Evolutionary conservation across 495 filamentous ascomycete genomes (phyloP), one percentile per base, ranked within the genome.

Genomic region (Penicillium odoratum): DNA sequence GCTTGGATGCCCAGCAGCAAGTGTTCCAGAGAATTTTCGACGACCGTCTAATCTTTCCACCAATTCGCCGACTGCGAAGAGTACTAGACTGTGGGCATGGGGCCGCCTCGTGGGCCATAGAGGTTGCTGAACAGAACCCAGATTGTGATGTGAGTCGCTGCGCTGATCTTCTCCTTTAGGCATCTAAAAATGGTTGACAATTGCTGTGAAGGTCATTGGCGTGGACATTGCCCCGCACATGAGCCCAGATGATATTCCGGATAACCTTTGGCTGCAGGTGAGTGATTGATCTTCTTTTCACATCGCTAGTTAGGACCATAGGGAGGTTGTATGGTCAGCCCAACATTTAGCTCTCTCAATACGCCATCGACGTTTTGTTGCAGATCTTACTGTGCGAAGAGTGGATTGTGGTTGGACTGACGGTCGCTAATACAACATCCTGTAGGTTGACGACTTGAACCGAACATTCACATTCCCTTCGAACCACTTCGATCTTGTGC

Each of bases 401-500:
- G 28, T 18, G 4, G 9, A 2, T 13, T 33, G 7, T 0, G 28
- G 28, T 18, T 46, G 28, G 26, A n/a, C 30, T 25, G 48, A 63
- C 53, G 53, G 48, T 60, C 36, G 67, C 74, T 79, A 60, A 77
- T 40, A 40, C 59, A 13, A 29, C 16, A 21, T 26, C 33, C 31
- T 43, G 57, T 67, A 87, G 84, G 74, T 92, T 49, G 91, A 93
- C 63, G 88, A 93, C 67, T 72, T 95, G 48, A 93, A 94, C 68
- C 81, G 82, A 60, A 77, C 81, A 11, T 91, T 92, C 61, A 90
- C 89, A 7, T 94, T 92, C 61, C 77, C 81, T 36, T 73, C 81
- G 28, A 89, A 90, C 58, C 77, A 88, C 55, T 98, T 96, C 79
- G 91, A 97, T 64, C 81, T 98, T 51, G 86, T 98, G 53, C 90